Percentiles rank a stretch among this genome's conserved stretches.
Conservation (phyloP, 129 eudicot genomes). For the Arctium minus region DNA sequence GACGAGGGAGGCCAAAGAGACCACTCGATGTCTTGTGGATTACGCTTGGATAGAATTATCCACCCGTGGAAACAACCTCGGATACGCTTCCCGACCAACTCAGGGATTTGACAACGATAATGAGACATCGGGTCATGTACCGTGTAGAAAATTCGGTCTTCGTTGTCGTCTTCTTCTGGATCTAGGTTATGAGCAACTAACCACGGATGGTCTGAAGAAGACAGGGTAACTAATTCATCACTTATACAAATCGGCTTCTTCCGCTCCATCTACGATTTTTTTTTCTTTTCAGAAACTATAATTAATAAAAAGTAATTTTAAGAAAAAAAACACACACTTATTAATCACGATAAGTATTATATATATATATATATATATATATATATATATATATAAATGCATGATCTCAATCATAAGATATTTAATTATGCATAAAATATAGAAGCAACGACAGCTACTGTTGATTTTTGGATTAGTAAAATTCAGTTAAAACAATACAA, state of each 20-base stretch:
- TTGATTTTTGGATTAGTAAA: too few relatives aligned
- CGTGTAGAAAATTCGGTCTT: neutral
- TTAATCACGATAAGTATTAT: neutral
- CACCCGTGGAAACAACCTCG: neutral
- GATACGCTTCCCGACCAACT: neutral
- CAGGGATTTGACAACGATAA: neutral
- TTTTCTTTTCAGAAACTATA: neutral
- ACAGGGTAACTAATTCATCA: neutral
- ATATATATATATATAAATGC: too few relatives aligned
- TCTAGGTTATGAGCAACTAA: neutral
- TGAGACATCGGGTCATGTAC: neutral
- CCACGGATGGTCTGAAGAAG: neutral
- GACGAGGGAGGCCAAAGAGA: neutral
- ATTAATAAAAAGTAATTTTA: neutral
- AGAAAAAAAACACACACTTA: neutral
- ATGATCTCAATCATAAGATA: too few relatives aligned
- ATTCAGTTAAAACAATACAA: too few relatives aligned
- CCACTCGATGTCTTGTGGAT: neutral
- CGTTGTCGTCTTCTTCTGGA: neutral
- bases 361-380: too few relatives aligned
- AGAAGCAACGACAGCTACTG: too few relatives aligned
- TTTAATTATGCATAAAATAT: too few relatives aligned
- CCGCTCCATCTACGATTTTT: neutral
- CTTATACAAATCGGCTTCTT: neutral
- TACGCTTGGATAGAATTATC: neutral